Conservation (phyloP, 2,329 filamentous ascomycete genomes). For the Penicillium sp. region DNA sequence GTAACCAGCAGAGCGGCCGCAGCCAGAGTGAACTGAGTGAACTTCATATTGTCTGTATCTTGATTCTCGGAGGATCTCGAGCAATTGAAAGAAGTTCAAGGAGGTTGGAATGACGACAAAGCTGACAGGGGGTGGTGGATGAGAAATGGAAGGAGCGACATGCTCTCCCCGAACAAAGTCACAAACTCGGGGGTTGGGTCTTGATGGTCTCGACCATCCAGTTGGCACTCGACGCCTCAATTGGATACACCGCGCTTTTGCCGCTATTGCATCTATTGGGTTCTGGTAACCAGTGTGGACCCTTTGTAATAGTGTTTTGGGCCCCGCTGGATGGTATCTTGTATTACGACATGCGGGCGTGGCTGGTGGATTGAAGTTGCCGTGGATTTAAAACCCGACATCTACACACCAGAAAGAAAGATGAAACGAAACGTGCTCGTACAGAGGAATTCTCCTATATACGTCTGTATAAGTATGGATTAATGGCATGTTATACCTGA, state of each 20-base stretch:
- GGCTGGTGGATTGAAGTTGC: not conserved
- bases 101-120: not conserved
- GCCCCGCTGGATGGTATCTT: not conserved
- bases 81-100: slow-evolving; percentile 10
- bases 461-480: not conserved
- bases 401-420: not conserved
- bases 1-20: slow-evolving; percentile 60
- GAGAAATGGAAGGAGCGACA: not conserved
- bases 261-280: slow-evolving; percentile 13
- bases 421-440: not conserved
- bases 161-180: slow-evolving; percentile 2
- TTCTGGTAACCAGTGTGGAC: slow-evolving; percentile 2
- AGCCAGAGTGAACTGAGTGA: slow-evolving; percentile 57
- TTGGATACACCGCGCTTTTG: slow-evolving; percentile 9
- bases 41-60: slow-evolving; percentile 53
- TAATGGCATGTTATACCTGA: not conserved
- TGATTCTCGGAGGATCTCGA: not conserved
- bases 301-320: slow-evolving; percentile 3
- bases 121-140: not conserved
- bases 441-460: not conserved
- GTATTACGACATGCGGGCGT: not conserved
- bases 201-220: slow-evolving; percentile 2
- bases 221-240: slow-evolving; percentile 7
- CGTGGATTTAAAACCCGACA: not conserved
- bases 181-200: not conserved